These are phyloP conservation scores for Peronospora destructor DNA, from an alignment of 352 stramenopile species.

Conservation along the genomic window DNA sequence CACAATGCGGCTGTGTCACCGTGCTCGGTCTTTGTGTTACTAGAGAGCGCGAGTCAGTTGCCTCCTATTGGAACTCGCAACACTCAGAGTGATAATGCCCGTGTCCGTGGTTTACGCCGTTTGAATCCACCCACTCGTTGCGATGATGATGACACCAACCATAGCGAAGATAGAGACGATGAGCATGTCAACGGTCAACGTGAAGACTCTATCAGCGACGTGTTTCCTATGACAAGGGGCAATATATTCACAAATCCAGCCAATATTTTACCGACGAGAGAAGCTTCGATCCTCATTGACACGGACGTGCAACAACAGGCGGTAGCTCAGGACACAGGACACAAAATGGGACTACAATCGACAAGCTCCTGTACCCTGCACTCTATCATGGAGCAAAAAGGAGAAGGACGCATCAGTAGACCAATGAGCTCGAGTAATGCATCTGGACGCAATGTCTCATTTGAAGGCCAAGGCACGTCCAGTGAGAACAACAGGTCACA, in stretches of 20 bases:
- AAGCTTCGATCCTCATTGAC: slow-evolving; percentile 74
- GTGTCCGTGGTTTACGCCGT: slow-evolving; percentile 13
- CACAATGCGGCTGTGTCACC: neutral
- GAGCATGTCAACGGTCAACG: slow-evolving; percentile 6
- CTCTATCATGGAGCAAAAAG: slow-evolving; percentile 28
- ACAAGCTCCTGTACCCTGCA: slow-evolving; percentile 21
- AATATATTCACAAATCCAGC: slow-evolving; percentile 65
- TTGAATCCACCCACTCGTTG: slow-evolving; percentile 15
- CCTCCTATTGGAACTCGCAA: neutral
- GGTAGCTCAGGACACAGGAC: slow-evolving; percentile 17
- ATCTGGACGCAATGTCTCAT: slow-evolving; percentile 20
- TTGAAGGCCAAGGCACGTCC: slow-evolving; percentile 27
- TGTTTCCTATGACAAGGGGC: slow-evolving; percentile 56
- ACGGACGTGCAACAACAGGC: slow-evolving; percentile 47
- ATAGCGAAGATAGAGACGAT: slow-evolving; percentile 10
- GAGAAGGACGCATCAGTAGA: slow-evolving; percentile 15
- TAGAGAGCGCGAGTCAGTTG: neutral
- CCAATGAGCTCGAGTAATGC: slow-evolving; percentile 13
- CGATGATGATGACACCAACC: slow-evolving; percentile 12
- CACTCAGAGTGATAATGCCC: neutral
- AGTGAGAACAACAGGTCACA: slow-evolving; percentile 26
- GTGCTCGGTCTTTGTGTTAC: neutral
- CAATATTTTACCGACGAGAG: slow-evolving; percentile 66
- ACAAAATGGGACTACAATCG: slow-evolving; percentile 15
- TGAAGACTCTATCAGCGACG: slow-evolving; percentile 48